Percentiles rank a stretch among this genome's conserved stretches.
phyloP scores from a whole-genome alignment of 2,329 filamentous ascomycete genomes.

The Hypoxylon sp. region DNA sequence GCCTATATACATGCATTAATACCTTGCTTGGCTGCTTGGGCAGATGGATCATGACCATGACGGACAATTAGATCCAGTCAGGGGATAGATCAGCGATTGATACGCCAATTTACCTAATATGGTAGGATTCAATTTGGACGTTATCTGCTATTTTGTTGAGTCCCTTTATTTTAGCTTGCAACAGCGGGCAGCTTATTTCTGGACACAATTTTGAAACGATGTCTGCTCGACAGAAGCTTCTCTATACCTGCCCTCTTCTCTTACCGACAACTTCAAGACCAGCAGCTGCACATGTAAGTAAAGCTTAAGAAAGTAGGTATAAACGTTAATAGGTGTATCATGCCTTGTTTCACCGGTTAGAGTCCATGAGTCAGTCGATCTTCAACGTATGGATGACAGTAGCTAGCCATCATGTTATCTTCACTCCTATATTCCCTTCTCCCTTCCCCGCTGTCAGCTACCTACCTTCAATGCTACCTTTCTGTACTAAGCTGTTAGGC shows the following conservation, averaged over 20 bases:
- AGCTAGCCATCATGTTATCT: slow-evolving; percentile 6
- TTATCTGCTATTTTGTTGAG: slow-evolving; percentile 37
- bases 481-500: slow-evolving; percentile 21
- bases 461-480: slow-evolving; percentile 20
- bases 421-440: not conserved
- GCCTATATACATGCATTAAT: slow-evolving; percentile 22
- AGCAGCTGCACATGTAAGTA: not conserved
- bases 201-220: slow-evolving; percentile 27
- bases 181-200: slow-evolving; percentile 15
- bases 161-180: slow-evolving; percentile 20
- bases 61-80: slow-evolving; percentile 2
- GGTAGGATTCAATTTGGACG: slow-evolving; percentile 19
- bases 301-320: slow-evolving; percentile 20
- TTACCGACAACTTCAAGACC: not conserved
- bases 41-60: slow-evolving; percentile 1
- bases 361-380: not conserved
- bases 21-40: slow-evolving; percentile 1
- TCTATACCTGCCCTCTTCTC: slow-evolving; percentile 16
- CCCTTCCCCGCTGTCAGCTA: slow-evolving; percentile 17
- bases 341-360: slow-evolving; percentile 27
- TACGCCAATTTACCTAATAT: slow-evolving; percentile 22
- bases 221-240: slow-evolving; percentile 6
- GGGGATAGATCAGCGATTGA: slow-evolving; percentile 36
- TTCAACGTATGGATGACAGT: not conserved
- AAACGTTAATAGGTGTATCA: slow-evolving; percentile 8